Conservation (phyloP, 2,329 filamentous ascomycete species). For the Fusarium sp. region DNA sequence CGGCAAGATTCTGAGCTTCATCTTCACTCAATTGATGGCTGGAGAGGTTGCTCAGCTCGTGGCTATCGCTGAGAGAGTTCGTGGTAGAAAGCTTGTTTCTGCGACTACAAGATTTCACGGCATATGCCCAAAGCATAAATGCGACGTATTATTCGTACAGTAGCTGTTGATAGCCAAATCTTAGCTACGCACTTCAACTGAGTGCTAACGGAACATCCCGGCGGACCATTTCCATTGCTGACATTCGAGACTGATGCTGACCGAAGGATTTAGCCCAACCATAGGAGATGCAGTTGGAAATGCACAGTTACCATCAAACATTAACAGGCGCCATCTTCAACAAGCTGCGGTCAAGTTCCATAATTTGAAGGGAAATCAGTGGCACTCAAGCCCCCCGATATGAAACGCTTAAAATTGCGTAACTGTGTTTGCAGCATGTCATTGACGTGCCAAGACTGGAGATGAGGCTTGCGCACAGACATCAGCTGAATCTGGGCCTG, state of each 20-base stretch:
- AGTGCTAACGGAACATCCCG: neutral
- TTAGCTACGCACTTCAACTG: neutral
- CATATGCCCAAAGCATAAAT: neutral
- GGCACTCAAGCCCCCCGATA: no score
- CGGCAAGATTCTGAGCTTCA: neutral
- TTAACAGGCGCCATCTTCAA: neutral
- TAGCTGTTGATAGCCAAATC: neutral
- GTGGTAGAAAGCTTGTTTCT: neutral
- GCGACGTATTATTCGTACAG: neutral
- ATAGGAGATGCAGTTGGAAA: neutral
- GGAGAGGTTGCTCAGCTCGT: neutral
- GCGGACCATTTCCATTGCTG: no score
- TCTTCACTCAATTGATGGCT: neutral
- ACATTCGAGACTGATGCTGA: neutral
- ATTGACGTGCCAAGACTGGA: no score
- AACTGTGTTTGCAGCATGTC: neutral
- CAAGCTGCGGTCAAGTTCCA: neutral
- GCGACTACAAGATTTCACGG: neutral
- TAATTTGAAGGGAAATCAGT: no score
- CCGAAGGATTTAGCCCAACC: no score
- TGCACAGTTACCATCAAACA: neutral
- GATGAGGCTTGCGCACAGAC: neutral
- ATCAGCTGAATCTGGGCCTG: neutral
- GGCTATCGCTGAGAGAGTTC: neutral
- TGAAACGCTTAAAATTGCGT: no score